Percentiles rank a stretch among this genome's conserved stretches.
These are phyloP conservation scores for Cucurbita pepo DNA, from an alignment of 306 rosid genomes.

Conservation along the genomic window DNA sequence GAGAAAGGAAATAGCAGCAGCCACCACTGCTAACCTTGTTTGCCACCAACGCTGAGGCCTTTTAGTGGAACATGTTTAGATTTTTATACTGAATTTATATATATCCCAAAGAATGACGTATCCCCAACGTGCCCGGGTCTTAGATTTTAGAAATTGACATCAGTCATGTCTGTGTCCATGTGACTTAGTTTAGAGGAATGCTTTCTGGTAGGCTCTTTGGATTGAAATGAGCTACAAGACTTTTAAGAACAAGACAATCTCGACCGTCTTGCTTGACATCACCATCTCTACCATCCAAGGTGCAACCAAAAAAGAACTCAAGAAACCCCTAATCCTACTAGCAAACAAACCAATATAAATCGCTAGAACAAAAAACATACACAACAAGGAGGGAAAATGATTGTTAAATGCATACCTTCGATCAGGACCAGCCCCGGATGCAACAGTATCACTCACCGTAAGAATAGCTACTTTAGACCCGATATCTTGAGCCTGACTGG, in stretches of 20 bases:
- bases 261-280: neutral
- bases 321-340: neutral
- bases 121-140: neutral
- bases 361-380: neutral
- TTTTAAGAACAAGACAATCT: neutral
- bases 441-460: slow-evolving; percentile 90
- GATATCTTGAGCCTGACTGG: slow-evolving; percentile 20
- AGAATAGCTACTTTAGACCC: slow-evolving; percentile 58
- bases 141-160: too few relatives aligned
- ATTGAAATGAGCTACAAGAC: neutral
- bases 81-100: too few relatives aligned
- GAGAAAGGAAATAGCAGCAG: neutral
- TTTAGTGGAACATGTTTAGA: too few relatives aligned
- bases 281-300: neutral
- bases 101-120: too few relatives aligned
- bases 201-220: neutral
- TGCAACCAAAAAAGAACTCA: neutral
- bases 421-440: slow-evolving; percentile 80
- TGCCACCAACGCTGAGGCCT: neutral
- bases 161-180: neutral
- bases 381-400: neutral
- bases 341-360: neutral
- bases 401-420: slow-evolving; percentile 39
- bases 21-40: neutral
- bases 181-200: neutral